Evolutionary conservation across 176 grass and related monocot species (phyloP).

Genomic region (Lolium perenne): DNA sequence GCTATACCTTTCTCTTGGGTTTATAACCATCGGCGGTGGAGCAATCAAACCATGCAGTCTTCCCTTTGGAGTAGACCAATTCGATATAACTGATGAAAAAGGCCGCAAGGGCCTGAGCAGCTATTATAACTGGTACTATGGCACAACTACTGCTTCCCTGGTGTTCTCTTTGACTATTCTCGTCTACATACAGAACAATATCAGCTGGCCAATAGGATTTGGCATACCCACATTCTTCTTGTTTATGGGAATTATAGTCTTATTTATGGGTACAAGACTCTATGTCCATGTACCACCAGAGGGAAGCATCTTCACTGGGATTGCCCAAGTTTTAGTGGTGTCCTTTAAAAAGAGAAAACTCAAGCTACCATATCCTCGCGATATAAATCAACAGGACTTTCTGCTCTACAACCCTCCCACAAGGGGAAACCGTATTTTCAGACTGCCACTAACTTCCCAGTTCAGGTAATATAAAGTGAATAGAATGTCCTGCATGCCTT

Average conservation of each 20-base stretch:
- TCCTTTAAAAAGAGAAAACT: constrained; percentile 65
- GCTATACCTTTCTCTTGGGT: constrained; percentile 61
- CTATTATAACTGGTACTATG: constrained; percentile 74
- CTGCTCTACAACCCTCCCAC: constrained; percentile 55
- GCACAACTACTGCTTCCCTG: constrained; percentile 50
- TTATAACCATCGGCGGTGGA: constrained; percentile 58
- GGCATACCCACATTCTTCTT: constrained; percentile 61
- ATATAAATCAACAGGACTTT: constrained; percentile 57
- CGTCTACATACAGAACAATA: constrained; percentile 62
- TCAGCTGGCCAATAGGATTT: constrained; percentile 80
- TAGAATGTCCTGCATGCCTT: neutral
- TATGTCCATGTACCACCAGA: constrained; percentile 66
- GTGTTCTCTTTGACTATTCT: constrained; percentile 56
- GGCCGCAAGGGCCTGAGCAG: constrained; percentile 50
- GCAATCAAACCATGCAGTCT: constrained; percentile 62
- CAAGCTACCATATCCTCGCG: constrained; percentile 48
- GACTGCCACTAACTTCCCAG: constrained; percentile 69
- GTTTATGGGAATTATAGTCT: constrained; percentile 45
- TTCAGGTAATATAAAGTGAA: constrained; percentile 52
- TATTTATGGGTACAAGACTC: constrained; percentile 58
- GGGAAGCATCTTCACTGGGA: constrained; percentile 63
- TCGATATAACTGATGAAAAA: constrained; percentile 50
- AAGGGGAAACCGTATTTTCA: constrained; percentile 43
- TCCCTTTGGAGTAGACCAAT: constrained; percentile 68
- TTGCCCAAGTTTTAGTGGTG: constrained; percentile 57